Percentiles rank a stretch among this genome's conserved stretches.
phyloP scores from a whole-genome alignment of 2,329 filamentous ascomycete genomes.

The Penicillium fuscoglaucum region DNA sequence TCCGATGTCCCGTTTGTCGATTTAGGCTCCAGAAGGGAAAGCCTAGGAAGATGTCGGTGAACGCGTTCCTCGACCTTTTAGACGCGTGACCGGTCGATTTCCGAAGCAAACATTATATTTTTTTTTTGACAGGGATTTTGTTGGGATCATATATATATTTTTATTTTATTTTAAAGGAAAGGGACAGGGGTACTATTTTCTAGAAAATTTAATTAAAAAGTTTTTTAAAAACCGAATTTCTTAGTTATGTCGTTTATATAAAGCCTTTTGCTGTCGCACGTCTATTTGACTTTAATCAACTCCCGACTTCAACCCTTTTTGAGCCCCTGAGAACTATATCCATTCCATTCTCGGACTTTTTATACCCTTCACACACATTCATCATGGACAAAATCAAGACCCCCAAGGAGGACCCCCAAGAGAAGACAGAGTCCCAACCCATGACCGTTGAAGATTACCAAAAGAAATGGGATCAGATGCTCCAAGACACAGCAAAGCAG shows the following conservation, averaged over 20 bases:
- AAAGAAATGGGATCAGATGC: constrained; percentile 12
- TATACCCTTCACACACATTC: neutral
- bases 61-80: constrained; percentile 5
- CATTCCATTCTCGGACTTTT: neutral
- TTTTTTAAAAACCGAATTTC: too few relatives aligned
- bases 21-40: constrained; percentile 6
- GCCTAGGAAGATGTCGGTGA: constrained; percentile 9
- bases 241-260: constrained; percentile 1
- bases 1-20: constrained; percentile 13
- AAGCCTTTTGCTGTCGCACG: constrained; percentile 5
- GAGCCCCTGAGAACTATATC: neutral
- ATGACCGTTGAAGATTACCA: constrained; percentile 10
- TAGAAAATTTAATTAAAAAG: neutral
- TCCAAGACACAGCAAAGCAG: constrained; percentile 10
- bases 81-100: constrained; percentile 21
- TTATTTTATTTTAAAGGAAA: neutral
- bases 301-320: neutral
- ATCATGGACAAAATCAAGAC: constrained; percentile 8
- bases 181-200: neutral
- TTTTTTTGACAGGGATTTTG: constrained; percentile 13
- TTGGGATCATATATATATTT: neutral
- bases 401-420: constrained; percentile 3
- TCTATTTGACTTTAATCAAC: neutral
- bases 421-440: neutral
- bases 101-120: constrained; percentile 19